phyloP scores from a whole-genome alignment of 2,329 filamentous ascomycete genomes.

The Didymella keratinophila region DNA sequence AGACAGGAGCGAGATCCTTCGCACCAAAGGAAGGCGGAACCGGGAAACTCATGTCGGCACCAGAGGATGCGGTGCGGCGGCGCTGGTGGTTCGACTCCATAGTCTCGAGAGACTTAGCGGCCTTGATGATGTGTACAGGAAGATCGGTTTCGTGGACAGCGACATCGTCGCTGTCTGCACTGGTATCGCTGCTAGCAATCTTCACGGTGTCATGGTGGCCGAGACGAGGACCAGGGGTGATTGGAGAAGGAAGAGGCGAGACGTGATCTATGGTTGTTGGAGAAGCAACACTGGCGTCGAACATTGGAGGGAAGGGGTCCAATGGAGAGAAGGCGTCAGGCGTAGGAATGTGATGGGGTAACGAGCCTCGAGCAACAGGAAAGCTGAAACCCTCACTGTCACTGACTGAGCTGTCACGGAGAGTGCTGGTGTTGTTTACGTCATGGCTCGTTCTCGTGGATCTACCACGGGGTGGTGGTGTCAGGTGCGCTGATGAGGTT shows the following conservation, averaged over 20 bases:
- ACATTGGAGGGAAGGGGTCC: slow-evolving; percentile 42
- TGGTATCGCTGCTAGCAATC: slow-evolving; percentile 48
- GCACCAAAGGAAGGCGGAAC: slow-evolving; percentile 23
- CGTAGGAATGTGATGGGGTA: slow-evolving; percentile 34
- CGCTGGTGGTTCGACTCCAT: slow-evolving; percentile 33
- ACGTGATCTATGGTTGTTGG: slow-evolving; percentile 43
- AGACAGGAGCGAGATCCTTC: slow-evolving; percentile 32
- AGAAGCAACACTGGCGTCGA: slow-evolving; percentile 37
- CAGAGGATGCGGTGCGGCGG: slow-evolving; percentile 48
- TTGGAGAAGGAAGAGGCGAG: slow-evolving; percentile 46
- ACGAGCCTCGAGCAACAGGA: slow-evolving; percentile 26
- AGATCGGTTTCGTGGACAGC: slow-evolving; percentile 32
- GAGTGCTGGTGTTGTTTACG: slow-evolving; percentile 26
- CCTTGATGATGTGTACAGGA: slow-evolving; percentile 36
- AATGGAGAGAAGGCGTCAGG: slow-evolving; percentile 43
- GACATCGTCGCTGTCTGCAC: slow-evolving; percentile 43
- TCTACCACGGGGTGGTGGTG: slow-evolving; percentile 38
- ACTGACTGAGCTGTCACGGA: slow-evolving; percentile 43
- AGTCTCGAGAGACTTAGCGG: slow-evolving; percentile 23
- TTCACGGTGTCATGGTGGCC: slow-evolving; percentile 46
- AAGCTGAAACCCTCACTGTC: slow-evolving; percentile 28
- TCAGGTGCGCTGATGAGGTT: slow-evolving; percentile 33
- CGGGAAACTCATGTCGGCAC: slow-evolving; percentile 38
- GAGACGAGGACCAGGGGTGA: slow-evolving; percentile 44
- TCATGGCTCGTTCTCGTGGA: slow-evolving; percentile 29